Conservation (phyloP, 2,329 filamentous ascomycete species). For the Falciphora oryzae region DNA sequence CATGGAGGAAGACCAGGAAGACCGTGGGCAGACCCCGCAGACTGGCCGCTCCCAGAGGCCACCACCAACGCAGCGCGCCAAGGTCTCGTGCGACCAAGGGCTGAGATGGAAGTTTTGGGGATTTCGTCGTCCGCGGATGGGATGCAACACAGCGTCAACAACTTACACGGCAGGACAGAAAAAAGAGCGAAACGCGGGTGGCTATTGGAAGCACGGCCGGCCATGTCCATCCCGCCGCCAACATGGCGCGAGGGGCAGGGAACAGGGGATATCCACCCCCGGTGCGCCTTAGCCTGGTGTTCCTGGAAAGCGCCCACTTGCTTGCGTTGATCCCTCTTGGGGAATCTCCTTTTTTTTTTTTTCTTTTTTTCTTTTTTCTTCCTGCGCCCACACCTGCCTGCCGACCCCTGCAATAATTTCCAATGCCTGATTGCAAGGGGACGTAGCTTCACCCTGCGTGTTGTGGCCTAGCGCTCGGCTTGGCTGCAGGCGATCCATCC, state of each 20-base stretch:
- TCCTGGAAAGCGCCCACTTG: not conserved
- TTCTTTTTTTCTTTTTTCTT: not conserved
- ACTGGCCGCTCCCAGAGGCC: not conserved
- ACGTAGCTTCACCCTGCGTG: conserved; percentile 4
- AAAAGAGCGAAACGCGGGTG: not conserved
- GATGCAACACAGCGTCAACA: not conserved
- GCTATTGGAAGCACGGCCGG: too few relatives aligned
- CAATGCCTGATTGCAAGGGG: not conserved
- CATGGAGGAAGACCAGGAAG: too few relatives aligned
- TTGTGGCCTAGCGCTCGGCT: conserved; percentile 5
- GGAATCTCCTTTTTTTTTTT: not conserved
- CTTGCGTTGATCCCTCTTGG: not conserved
- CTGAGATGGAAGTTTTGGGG: not conserved
- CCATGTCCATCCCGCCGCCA: too few relatives aligned
- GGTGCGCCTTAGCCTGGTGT: not conserved
- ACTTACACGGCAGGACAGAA: not conserved
- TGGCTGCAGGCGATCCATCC: not conserved
- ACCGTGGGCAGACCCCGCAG: too few relatives aligned
- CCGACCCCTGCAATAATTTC: conserved; percentile 2
- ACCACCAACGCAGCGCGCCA: too few relatives aligned
- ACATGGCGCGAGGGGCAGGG: not conserved
- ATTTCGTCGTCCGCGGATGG: too few relatives aligned
- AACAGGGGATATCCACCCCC: not conserved
- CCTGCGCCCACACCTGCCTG: not conserved
- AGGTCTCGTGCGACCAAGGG: not conserved